phyloP scores from a whole-genome alignment of 805 yeast genomes.

The Zygosaccharomyces pseudorouxii region DNA sequence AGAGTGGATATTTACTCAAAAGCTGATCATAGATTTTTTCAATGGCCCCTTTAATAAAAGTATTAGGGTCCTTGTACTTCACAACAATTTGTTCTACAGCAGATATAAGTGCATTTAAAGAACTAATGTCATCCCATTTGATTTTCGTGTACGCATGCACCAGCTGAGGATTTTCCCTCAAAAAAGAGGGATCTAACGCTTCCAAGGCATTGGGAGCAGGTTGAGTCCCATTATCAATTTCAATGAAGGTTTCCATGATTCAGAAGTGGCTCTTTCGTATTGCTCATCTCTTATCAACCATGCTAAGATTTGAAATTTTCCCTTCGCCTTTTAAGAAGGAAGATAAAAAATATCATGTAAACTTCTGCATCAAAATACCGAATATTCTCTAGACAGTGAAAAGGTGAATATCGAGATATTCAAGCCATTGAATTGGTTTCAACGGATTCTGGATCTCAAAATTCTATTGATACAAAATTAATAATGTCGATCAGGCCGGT shows the following conservation, averaged over 20 bases:
- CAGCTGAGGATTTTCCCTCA: slow-evolving; percentile 27
- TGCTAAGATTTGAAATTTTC: background rate
- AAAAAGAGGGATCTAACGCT: slow-evolving; percentile 25
- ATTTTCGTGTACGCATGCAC: slow-evolving; percentile 22
- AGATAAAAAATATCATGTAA: background rate
- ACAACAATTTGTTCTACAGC: slow-evolving; percentile 32
- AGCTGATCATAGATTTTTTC: slow-evolving; percentile 40
- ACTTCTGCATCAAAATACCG: background rate
- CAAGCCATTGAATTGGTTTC: background rate
- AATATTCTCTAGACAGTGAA: background rate
- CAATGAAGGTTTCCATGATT: background rate
- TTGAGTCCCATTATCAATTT: background rate
- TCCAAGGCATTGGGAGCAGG: slow-evolving; percentile 5
- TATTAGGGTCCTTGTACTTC: slow-evolving; percentile 36
- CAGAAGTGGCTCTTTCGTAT: background rate
- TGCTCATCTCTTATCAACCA: background rate
- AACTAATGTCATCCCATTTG: slow-evolving; percentile 34
- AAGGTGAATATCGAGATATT: background rate
- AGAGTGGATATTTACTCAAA: slow-evolving; percentile 52
- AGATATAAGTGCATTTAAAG: slow-evolving; percentile 41
- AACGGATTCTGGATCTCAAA: background rate
- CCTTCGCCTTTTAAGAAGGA: background rate
- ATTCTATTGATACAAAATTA: background rate
- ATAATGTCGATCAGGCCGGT: slow-evolving; percentile 23
- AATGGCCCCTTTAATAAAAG: slow-evolving; percentile 28